A percentile compares a stretch with the other conserved stretches of the same genome.
Conservation (phyloP, 441 rosid species). For the Erysimum pusillum region DNA sequence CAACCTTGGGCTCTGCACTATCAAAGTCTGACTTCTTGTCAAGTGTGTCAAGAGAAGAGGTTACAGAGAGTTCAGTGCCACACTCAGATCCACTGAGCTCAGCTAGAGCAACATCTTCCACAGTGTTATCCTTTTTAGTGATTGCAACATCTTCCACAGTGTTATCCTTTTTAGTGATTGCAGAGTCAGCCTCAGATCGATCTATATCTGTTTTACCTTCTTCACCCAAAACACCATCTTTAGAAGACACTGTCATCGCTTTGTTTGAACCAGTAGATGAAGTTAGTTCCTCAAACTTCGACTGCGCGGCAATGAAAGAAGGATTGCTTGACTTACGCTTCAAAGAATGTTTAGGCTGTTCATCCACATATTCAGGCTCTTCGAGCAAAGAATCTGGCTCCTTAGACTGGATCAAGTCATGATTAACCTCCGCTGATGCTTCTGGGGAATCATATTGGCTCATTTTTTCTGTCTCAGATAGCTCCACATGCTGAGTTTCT, state of each 20-base stretch:
- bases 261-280: slow-evolving; percentile 55
- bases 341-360: slow-evolving; percentile 62
- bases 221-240: slow-evolving; percentile 53
- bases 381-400: slow-evolving; percentile 46
- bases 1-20: slow-evolving; percentile 52
- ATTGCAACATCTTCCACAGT: slow-evolving; percentile 49
- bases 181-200: slow-evolving; percentile 47
- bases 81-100: slow-evolving; percentile 81
- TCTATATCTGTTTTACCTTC: slow-evolving; percentile 52
- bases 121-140: slow-evolving; percentile 44
- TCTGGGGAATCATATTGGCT: slow-evolving; percentile 52
- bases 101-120: slow-evolving; percentile 54
- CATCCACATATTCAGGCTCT: slow-evolving; percentile 57
- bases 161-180: slow-evolving; percentile 43
- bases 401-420: slow-evolving; percentile 45
- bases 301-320: slow-evolving; percentile 69
- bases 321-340: slow-evolving; percentile 78
- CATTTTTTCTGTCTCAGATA: slow-evolving; percentile 49
- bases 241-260: slow-evolving; percentile 51
- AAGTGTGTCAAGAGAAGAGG: slow-evolving; percentile 90
- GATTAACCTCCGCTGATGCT: slow-evolving; percentile 50
- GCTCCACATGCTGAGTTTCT: slow-evolving; percentile 52
- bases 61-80: slow-evolving; percentile 88
- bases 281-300: slow-evolving; percentile 81
- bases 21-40: slow-evolving; percentile 69